Evolutionary conservation across 2,329 filamentous ascomycete genomes (phyloP).

Genomic region (Colletotrichum liaoningense): DNA sequence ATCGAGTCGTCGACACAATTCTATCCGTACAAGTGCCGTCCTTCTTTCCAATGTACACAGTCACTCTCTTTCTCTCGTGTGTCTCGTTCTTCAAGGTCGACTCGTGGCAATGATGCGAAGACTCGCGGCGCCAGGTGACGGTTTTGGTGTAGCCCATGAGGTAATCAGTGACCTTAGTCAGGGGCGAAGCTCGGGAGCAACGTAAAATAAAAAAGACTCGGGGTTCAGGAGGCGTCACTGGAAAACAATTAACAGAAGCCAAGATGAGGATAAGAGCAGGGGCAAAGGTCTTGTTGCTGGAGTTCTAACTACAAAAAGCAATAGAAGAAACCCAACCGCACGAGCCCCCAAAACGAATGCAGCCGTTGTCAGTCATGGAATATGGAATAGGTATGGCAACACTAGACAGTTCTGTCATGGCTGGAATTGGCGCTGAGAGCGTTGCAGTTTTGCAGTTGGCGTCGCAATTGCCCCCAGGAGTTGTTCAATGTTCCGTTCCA

Average conservation of each 20-base stretch:
- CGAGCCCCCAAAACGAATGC: background rate
- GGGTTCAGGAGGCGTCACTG: background rate
- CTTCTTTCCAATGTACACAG: background rate
- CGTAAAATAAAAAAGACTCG: background rate
- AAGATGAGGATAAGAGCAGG: too few species aligned
- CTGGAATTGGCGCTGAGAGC: background rate
- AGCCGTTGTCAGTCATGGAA: background rate
- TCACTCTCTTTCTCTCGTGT: background rate
- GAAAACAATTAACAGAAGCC: background rate
- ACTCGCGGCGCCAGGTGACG: background rate
- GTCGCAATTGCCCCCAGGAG: background rate
- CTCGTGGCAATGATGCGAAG: background rate
- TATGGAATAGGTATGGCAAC: background rate
- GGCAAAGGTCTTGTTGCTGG: background rate
- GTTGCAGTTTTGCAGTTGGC: background rate
- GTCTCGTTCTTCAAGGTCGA: conserved; percentile 21
- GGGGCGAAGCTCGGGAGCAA: background rate
- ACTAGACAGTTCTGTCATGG: background rate
- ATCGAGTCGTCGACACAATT: background rate
- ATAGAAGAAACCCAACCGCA: background rate
- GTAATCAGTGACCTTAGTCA: background rate
- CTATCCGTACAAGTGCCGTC: background rate
- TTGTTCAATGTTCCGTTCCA: background rate
- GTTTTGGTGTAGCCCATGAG: background rate
- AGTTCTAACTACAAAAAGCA: background rate